These are phyloP conservation scores for Auriscalpium vulgare DNA, from an alignment of 768 basidiomycete species.

Conservation along the genomic window DNA sequence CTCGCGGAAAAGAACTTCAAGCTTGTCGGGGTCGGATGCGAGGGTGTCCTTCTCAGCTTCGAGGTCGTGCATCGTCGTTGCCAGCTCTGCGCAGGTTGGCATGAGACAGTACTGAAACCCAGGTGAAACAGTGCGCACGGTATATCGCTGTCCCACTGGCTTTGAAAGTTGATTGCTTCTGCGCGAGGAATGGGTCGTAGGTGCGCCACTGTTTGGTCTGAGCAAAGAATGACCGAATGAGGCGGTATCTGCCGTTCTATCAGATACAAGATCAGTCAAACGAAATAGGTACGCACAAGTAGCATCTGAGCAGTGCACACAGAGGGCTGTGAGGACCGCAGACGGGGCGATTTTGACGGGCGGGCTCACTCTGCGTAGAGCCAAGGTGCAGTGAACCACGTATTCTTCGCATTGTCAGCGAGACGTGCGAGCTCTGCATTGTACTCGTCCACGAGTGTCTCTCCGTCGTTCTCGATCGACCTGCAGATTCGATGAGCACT, in stretches of 20 bases:
- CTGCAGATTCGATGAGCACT: slow-evolving; percentile 29
- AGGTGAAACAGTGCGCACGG: slow-evolving; percentile 38
- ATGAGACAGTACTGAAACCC: not conserved
- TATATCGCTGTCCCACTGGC: slow-evolving; percentile 71
- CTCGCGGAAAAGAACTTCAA: slow-evolving; percentile 64
- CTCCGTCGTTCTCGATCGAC: slow-evolving; percentile 68
- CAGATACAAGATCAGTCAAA: not conserved
- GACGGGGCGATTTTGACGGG: not conserved
- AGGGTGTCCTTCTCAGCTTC: slow-evolving; percentile 40
- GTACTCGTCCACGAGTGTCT: slow-evolving; percentile 60
- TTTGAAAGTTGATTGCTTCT: slow-evolving; percentile 78
- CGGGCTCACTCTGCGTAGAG: slow-evolving; percentile 83
- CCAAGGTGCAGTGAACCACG: slow-evolving; percentile 94
- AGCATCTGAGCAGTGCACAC: slow-evolving; percentile 43
- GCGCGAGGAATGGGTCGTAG: slow-evolving; percentile 76
- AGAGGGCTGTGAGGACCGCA: not conserved
- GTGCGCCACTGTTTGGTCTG: slow-evolving; percentile 59
- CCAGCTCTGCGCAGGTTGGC: slow-evolving; percentile 45
- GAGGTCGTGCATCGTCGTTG: slow-evolving; percentile 63
- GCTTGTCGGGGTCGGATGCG: slow-evolving; percentile 39
- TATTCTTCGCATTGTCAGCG: slow-evolving; percentile 39
- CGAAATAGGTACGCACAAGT: slow-evolving; percentile 37
- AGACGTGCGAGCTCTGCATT: slow-evolving; percentile 62
- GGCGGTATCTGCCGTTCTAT: slow-evolving; percentile 59
- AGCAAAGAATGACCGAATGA: slow-evolving; percentile 66